A percentile compares a stretch with the other conserved stretches of the same genome.
phyloP scores from a whole-genome alignment of 805 yeast species.

The Saccharomycopsis olivae region DNA sequence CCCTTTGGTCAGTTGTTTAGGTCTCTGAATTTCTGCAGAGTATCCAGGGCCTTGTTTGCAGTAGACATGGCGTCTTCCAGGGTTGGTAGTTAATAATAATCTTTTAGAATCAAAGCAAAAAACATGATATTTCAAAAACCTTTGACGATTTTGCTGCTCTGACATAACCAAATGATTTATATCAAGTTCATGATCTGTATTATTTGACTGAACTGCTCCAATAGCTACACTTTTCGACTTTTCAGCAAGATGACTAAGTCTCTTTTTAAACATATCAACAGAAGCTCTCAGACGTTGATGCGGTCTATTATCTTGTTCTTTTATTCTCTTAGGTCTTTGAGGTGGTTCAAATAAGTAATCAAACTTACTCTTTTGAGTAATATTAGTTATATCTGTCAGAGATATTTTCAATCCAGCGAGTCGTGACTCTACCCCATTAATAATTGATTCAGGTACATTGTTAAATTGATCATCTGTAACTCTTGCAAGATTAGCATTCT shows the following conservation, averaged over 20 bases:
- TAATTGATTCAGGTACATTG: too few species aligned
- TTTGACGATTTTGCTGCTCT: constrained; percentile 22
- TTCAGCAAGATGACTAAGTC: constrained; percentile 15
- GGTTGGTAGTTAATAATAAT: constrained; percentile 57
- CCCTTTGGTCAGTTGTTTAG: constrained; percentile 1
- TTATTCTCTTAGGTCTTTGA: too few species aligned
- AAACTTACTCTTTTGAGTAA: constrained; percentile 3
- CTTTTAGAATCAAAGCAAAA: constrained; percentile 31
- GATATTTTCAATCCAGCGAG: background rate
- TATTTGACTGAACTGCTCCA: background rate
- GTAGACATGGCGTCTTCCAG: constrained; percentile 46
- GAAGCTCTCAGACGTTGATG: too few species aligned
- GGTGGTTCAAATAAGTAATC: constrained; percentile 5
- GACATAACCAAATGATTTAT: background rate
- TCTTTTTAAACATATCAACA: background rate
- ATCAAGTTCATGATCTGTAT: background rate
- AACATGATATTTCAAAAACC: constrained; percentile 54
- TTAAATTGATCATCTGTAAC: background rate
- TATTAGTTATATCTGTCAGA: constrained; percentile 1
- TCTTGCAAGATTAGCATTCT: background rate
- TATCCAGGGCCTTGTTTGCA: constrained; percentile 57
- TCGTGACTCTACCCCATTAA: background rate
- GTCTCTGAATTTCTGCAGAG: constrained; percentile 33
- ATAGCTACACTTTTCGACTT: background rate
- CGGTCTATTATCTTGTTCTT: background rate